Conservation (phyloP, 1,284 basidiomycete genomes). For the Puccinia coronata region DNA sequence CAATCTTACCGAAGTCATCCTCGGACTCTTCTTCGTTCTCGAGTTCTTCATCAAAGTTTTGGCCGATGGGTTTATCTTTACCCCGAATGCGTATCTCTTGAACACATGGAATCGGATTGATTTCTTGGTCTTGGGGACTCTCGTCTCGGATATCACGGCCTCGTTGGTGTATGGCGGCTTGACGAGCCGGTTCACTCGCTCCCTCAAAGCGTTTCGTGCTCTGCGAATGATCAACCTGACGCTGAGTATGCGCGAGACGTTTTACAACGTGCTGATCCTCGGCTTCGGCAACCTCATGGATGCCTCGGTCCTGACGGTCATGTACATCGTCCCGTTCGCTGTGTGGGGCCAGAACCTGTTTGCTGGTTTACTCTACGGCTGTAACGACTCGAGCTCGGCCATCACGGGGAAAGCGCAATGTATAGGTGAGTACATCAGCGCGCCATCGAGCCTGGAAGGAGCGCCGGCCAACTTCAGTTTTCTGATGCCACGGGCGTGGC, state of each 20-base stretch:
- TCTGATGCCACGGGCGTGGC: conserved; percentile 81
- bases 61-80: conserved; percentile 72
- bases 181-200: conserved; percentile 76
- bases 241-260: conserved; percentile 81
- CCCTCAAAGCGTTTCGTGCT: conserved; percentile 85
- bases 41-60: conserved; percentile 89
- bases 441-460: conserved; percentile 52
- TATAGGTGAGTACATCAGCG: conserved; percentile 68
- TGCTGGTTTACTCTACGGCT: conserved; percentile 76
- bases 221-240: conserved; percentile 87
- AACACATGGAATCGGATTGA: conserved; percentile 93
- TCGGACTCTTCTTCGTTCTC: conserved; percentile 74
- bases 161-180: conserved; percentile 65
- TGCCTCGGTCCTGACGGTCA: conserved; percentile 84
- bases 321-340: conserved; percentile 93
- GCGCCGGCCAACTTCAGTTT: conserved; percentile 61
- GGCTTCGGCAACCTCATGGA: conserved; percentile 84
- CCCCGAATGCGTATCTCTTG: conserved; percentile 88
- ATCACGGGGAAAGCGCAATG: conserved; percentile 62
- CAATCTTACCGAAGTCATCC: conserved; percentile 60
- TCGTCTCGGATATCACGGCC: conserved; percentile 75
- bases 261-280: conserved; percentile 86
- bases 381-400: conserved; percentile 71
- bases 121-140: conserved; percentile 77
- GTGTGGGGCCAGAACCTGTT: conserved; percentile 97